A percentile compares a stretch with the other conserved stretches of the same genome.
These are phyloP conservation scores for Protomyces inundatus DNA, from an alignment of 1,139 yeast species.

Conservation along the genomic window DNA sequence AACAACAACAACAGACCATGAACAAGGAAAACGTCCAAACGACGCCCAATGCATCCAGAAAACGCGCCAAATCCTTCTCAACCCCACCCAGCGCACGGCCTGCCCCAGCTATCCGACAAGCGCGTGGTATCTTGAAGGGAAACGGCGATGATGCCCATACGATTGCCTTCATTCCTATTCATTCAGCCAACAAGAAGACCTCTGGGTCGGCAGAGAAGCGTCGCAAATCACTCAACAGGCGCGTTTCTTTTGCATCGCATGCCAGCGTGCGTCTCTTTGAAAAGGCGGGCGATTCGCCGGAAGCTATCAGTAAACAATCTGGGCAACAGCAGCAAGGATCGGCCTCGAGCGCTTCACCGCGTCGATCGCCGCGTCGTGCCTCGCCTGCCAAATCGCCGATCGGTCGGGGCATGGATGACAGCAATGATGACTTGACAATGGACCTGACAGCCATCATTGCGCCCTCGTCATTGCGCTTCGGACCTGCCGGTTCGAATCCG, in stretches of 20 bases:
- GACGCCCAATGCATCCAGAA: constrained; percentile 14
- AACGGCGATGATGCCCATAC: constrained; percentile 25
- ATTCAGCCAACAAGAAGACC: constrained; percentile 4
- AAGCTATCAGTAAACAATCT: background rate
- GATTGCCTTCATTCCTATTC: constrained; percentile 22
- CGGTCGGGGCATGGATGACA: background rate
- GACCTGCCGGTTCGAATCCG: background rate
- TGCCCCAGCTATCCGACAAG: background rate
- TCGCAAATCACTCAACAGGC: constrained; percentile 31
- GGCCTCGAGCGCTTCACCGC: constrained; percentile 1
- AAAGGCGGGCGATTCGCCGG: constrained; percentile 21
- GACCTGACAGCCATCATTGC: constrained; percentile 31
- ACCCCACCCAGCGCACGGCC: constrained; percentile 10
- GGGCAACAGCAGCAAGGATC: background rate
- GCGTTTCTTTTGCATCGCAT: constrained; percentile 34
- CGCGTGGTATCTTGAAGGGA: constrained; percentile 22
- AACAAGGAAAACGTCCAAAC: constrained; percentile 17
- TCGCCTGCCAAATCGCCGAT: constrained; percentile 9
- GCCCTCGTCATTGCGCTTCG: background rate
- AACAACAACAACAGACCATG: background rate
- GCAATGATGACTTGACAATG: constrained; percentile 32
- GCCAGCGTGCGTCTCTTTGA: constrained; percentile 29
- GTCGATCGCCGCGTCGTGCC: background rate
- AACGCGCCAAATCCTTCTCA: constrained; percentile 24
- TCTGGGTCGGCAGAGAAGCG: constrained; percentile 16